A percentile compares a stretch with the other conserved stretches of the same genome.
Conservation (phyloP, 2,329 filamentous ascomycete genomes). For the Pyrenochaeta sp. region DNA sequence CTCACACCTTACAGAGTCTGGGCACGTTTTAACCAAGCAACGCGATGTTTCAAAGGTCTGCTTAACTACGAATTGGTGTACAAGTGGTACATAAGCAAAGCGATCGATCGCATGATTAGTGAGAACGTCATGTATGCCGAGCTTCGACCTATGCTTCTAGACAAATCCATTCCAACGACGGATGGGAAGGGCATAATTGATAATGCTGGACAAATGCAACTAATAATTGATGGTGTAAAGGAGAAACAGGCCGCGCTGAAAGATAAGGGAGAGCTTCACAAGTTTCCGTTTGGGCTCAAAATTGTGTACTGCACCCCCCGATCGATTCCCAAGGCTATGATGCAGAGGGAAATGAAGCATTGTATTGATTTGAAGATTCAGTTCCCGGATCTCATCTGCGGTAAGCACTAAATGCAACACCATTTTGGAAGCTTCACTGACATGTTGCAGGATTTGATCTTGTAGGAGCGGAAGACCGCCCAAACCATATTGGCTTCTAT, state of each 20-base stretch:
- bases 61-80: conserved; percentile 73
- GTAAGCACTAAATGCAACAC: conserved; percentile 51
- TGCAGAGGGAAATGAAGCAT: conserved; percentile 65
- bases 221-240: conserved; percentile 57
- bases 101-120: conserved; percentile 68
- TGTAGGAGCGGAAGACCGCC: conserved; percentile 71
- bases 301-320: conserved; percentile 76
- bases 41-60: conserved; percentile 76
- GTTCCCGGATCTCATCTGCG: conserved; percentile 69
- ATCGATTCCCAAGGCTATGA: conserved; percentile 61
- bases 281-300: conserved; percentile 70
- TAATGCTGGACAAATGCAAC: conserved; percentile 66
- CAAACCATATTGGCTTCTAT: conserved; percentile 66
- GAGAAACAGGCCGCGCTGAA: conserved; percentile 57
- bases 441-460: conserved; percentile 69
- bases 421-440: conserved; percentile 10
- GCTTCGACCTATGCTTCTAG: conserved; percentile 74
- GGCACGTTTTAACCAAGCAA: conserved; percentile 73
- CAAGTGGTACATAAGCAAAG: conserved; percentile 65
- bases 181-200: conserved; percentile 63
- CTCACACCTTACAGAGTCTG: conserved; percentile 53
- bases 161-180: conserved; percentile 68
- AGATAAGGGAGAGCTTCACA: conserved; percentile 42
- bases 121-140: conserved; percentile 77
- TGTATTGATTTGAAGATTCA: conserved; percentile 68